Conservation (phyloP, 345 rosid species). For the Dimocarpus longan region DNA sequence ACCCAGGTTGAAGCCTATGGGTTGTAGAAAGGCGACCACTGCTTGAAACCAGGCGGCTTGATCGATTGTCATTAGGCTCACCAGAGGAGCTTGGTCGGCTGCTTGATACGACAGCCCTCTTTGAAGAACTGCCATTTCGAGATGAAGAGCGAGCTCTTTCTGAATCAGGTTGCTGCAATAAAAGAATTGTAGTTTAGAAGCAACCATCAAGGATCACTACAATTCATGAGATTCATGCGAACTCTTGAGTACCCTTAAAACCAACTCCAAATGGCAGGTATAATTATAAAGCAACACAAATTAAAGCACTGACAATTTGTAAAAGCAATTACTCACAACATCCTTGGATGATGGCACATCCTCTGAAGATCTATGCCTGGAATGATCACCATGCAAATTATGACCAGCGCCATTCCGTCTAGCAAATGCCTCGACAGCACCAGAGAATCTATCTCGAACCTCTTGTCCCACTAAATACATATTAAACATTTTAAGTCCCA, state of each 20-base stretch:
- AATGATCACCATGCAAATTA: slow-evolving; percentile 55
- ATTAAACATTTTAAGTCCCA: slow-evolving; percentile 2
- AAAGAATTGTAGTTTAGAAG: not conserved
- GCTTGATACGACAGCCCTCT: slow-evolving; percentile 61
- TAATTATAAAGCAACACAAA: not conserved
- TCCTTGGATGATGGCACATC: slow-evolving; percentile 58
- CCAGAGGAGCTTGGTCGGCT: slow-evolving; percentile 76
- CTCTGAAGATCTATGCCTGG: slow-evolving; percentile 52
- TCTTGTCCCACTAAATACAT: slow-evolving; percentile 70
- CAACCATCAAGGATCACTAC: not conserved
- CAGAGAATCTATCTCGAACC: slow-evolving; percentile 72
- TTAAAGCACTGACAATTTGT: not conserved
- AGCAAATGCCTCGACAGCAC: slow-evolving; percentile 82
- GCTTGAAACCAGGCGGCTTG: slow-evolving; percentile 68
- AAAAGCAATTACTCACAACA: slow-evolving; percentile 39
- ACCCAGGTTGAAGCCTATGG: slow-evolving; percentile 66
- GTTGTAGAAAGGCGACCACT: slow-evolving; percentile 59
- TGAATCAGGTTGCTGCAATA: slow-evolving; percentile 58
- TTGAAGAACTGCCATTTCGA: slow-evolving; percentile 70
- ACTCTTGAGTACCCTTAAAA: not conserved
- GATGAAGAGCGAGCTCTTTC: slow-evolving; percentile 62
- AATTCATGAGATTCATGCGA: not conserved
- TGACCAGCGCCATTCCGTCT: slow-evolving; percentile 62
- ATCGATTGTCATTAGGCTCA: slow-evolving; percentile 66
- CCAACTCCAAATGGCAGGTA: not conserved